A percentile compares a stretch with the other conserved stretches of the same genome.
phyloP scores from a whole-genome alignment of 139 green algal genomes.

The Yamagishiella unicocca region DNA sequence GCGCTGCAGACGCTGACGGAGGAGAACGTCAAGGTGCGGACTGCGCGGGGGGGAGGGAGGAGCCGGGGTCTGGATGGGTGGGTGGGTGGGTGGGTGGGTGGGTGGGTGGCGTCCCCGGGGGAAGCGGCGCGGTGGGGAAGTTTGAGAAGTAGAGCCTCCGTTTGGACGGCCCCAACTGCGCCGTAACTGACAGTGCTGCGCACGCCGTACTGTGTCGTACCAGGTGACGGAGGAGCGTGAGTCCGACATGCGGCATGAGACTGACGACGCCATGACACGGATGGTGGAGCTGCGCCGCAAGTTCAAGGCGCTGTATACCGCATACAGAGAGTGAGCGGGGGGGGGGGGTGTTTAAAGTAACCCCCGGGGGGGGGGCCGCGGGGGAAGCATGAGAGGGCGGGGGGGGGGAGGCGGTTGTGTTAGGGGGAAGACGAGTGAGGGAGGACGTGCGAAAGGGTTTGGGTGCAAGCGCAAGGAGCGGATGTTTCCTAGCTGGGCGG shows the following conservation, averaged over 20 bases:
- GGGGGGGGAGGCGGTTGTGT: too few relatives aligned
- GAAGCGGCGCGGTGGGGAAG: neutral
- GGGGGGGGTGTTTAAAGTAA: neutral
- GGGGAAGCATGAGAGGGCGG: too few relatives aligned
- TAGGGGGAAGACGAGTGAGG: too few relatives aligned
- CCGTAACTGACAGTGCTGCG: too few relatives aligned
- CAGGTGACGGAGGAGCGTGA: conserved; percentile 65
- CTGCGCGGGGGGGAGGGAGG: neutral
- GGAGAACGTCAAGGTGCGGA: conserved; percentile 51
- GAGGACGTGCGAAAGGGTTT: too few relatives aligned
- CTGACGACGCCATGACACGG: conserved; percentile 56
- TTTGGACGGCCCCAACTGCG: too few relatives aligned
- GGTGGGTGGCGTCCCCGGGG: neutral
- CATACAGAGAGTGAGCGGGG: conserved; percentile 57
- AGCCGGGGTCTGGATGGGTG: neutral
- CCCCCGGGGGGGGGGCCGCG: too few relatives aligned
- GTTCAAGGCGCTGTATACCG: conserved; percentile 63
- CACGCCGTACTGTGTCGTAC: too few relatives aligned
- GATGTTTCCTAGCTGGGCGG: too few relatives aligned
- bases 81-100: neutral
- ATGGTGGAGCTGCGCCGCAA: conserved; percentile 63
- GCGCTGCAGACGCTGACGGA: conserved; percentile 50
- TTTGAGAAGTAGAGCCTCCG: neutral
- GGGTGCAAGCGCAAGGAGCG: too few relatives aligned
- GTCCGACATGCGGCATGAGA: conserved; percentile 55